Base-by-base conservation (phyloP, 1,139 yeast genomes). In the Candida frijolesensis region DNA sequence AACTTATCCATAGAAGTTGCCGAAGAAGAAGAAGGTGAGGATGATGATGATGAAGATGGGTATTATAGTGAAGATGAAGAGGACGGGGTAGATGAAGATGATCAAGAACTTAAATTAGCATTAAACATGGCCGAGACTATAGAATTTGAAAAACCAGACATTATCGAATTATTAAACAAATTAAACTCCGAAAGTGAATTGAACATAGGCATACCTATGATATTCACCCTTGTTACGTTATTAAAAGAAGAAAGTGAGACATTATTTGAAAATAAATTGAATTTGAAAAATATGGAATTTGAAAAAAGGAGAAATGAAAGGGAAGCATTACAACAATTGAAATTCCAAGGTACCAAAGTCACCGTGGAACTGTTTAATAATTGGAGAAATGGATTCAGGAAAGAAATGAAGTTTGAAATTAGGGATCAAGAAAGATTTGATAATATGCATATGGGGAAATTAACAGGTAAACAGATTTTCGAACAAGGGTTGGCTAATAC, bases 391-490 rank as follows among this genome's bases (percentile, higher is more conserved):
- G 70, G 70, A 48, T 89, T 89, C 65, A 74, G 91, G 51, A 77
- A 51, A 60, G 89, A 74, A 74, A 76, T 78, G 79, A 83, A 77
- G 33, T 67, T 76, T 47, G 84, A 80, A 49, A 72, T 72, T 47
- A 74, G 82, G 54, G 79, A 84, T 57, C 68, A 70, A 38, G 68
- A 72, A 53, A 74, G 89, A 60, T 80, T 79, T 55, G 67, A 71
- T 34, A 66, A 65, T n/a, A 82, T 85, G 64, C 94, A 87, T 62
- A 78, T 76, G 48, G 95, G 94, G 11, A 87, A 86, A 66, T 70
- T 90, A 61, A 85, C 96, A 0, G 99, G 99, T 16, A 79, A 83
- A 59, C 94, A 91, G 67, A 87, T 94, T 54, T 94, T 92, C 64
- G 98, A 91, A 63, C 80, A 80, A 63, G 98, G 98, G 46, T 79